phyloP scores from a whole-genome alignment of 2,329 filamentous ascomycete genomes.

The Fonsecaea nubica region DNA sequence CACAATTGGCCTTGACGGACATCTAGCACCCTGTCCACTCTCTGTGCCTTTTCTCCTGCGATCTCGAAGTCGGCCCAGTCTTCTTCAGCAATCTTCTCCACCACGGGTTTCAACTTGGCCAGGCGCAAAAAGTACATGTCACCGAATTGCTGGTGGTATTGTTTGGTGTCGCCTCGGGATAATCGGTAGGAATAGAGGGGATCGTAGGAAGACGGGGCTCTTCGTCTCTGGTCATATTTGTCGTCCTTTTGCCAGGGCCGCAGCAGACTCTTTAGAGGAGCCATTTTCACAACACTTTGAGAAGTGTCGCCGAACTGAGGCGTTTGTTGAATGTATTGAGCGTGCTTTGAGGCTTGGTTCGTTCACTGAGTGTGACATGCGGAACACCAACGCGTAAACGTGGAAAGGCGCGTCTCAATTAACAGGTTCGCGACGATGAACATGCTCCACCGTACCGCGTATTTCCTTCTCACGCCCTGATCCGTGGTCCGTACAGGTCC shows the following conservation, averaged over 20 bases:
- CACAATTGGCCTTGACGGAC: conserved; percentile 94
- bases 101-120: conserved; percentile 81
- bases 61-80: conserved; percentile 81
- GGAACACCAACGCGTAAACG: background rate
- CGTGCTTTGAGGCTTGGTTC: background rate
- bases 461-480: too few relatives aligned
- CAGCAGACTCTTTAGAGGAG: conserved; percentile 27
- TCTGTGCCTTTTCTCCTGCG: conserved; percentile 74
- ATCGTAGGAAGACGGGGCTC: conserved; percentile 66
- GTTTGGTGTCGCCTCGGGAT: conserved; percentile 65
- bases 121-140: conserved; percentile 97
- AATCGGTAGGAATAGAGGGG: conserved; percentile 77
- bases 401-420: background rate
- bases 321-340: background rate
- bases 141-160: conserved; percentile 93
- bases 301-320: background rate
- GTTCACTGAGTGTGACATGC: background rate
- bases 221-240: conserved; percentile 58
- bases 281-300: conserved; percentile 16
- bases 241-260: conserved; percentile 42
- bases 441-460: background rate
- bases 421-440: background rate
- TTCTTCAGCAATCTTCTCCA: conserved; percentile 74
- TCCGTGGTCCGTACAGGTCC: background rate
- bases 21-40: conserved; percentile 88